These are phyloP conservation scores for Aspergillus fumigatiaffinis DNA, from an alignment of 2,329 filamentous ascomycete genomes.

Conservation along the genomic window DNA sequence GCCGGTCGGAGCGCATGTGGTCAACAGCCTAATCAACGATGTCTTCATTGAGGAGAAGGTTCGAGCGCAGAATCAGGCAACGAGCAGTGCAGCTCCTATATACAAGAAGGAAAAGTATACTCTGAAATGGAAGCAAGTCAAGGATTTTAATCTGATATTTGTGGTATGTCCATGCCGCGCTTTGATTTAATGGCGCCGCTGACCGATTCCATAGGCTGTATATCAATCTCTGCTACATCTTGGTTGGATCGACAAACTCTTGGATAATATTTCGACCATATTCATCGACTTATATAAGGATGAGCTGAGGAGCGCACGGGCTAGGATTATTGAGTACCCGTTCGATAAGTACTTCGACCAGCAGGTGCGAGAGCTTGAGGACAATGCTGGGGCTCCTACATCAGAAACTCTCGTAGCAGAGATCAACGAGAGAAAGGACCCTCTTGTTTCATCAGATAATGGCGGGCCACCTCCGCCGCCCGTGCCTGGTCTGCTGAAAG, in stretches of 20 bases:
- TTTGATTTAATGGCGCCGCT: constrained; percentile 11
- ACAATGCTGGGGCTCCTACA: constrained; percentile 31
- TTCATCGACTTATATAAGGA: constrained; percentile 89
- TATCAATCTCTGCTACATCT: constrained; percentile 94
- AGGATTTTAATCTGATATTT: constrained; percentile 92
- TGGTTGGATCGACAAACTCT: constrained; percentile 93
- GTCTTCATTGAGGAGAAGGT: constrained; percentile 96
- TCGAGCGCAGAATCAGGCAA: constrained; percentile 53
- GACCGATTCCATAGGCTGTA: constrained; percentile 63
- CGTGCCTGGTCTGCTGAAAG: constrained; percentile 50
- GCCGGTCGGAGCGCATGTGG: constrained; percentile 71
- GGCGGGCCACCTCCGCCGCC: constrained; percentile 50
- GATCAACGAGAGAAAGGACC: constrained; percentile 46
- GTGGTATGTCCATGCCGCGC: constrained; percentile 58
- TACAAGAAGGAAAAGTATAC: constrained; percentile 94
- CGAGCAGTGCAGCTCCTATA: constrained; percentile 61
- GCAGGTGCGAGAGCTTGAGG: constrained; percentile 71
- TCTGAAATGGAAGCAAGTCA: constrained; percentile 86
- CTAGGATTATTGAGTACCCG: constrained; percentile 72
- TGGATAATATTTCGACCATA: constrained; percentile 90
- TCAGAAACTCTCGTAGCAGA: constrained; percentile 45
- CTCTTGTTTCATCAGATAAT: constrained; percentile 46
- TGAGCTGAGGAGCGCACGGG: constrained; percentile 76
- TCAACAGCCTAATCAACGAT: constrained; percentile 93
- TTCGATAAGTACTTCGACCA: constrained; percentile 96